phyloP scores from a whole-genome alignment of 1,284 basidiomycete species.

The Sanguinoderma infundibulare region DNA sequence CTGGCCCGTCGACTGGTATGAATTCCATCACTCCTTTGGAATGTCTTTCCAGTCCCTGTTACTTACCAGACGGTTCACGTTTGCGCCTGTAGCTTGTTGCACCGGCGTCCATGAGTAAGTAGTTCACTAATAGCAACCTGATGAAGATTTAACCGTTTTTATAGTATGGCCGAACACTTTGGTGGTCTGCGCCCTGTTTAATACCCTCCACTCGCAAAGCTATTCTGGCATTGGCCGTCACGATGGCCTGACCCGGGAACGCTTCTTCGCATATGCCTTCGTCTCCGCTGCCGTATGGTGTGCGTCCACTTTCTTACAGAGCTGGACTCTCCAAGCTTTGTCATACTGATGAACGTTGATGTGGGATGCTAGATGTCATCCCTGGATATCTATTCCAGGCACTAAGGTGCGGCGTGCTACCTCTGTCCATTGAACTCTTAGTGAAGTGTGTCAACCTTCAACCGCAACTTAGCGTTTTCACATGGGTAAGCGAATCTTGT shows the following conservation, averaged over 20 bases:
- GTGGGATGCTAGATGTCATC: conserved; percentile 48
- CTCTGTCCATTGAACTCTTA: background rate
- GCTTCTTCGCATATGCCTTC: conserved; percentile 78
- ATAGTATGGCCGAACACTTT: conserved; percentile 85
- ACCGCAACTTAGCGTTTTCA: conserved; percentile 47
- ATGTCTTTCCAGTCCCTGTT: background rate
- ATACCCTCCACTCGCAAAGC: conserved; percentile 68
- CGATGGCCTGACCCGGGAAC: conserved; percentile 73
- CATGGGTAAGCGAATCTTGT: conserved; percentile 51
- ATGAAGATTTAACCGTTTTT: background rate
- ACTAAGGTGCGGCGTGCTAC: conserved; percentile 27
- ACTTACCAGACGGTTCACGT: conserved; percentile 10
- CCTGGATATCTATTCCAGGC: conserved; percentile 69
- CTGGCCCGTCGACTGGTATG: conserved; percentile 51
- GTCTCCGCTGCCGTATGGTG: conserved; percentile 67
- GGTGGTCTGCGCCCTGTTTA: conserved; percentile 84
- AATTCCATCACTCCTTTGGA: background rate
- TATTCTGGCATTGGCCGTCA: conserved; percentile 67
- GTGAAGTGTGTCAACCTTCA: conserved; percentile 27
- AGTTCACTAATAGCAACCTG: background rate
- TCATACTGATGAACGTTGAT: background rate
- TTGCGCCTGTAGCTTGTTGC: conserved; percentile 59
- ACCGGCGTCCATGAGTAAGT: conserved; percentile 83
- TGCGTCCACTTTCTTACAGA: conserved; percentile 20
- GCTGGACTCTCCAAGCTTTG: background rate